Percentiles rank a stretch among this genome's conserved stretches.
These are phyloP conservation scores for Sugiyamaella americana DNA, from an alignment of 805 yeast genomes.

Conservation along the genomic window DNA sequence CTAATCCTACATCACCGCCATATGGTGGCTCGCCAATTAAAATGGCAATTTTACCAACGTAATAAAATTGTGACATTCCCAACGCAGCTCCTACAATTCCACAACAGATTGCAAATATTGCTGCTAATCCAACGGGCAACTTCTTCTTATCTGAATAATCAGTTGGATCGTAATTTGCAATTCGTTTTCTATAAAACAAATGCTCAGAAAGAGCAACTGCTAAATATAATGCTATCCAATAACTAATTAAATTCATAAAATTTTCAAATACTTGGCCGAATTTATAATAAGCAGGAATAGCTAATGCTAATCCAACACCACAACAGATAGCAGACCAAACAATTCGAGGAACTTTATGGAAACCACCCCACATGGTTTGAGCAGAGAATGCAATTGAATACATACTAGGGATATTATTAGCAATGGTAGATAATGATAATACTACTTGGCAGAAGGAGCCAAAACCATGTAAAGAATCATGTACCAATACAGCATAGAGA, in stretches of 20 bases:
- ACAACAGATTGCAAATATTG: conserved; percentile 66
- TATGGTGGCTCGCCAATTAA: conserved; percentile 46
- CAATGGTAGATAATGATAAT: conserved; percentile 77
- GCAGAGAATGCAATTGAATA: conserved; percentile 84
- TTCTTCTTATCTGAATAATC: conserved; percentile 51
- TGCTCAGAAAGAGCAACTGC: conserved; percentile 77
- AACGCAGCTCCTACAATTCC: conserved; percentile 82
- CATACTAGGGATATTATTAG: conserved; percentile 91
- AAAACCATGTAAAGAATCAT: conserved; percentile 76
- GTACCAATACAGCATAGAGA: conserved; percentile 68
- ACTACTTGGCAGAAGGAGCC: conserved; percentile 87
- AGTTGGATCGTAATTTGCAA: conserved; percentile 54
- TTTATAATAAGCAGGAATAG: conserved; percentile 80
- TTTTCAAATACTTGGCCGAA: conserved; percentile 69
- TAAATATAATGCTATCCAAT: conserved; percentile 82
- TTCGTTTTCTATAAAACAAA: conserved; percentile 64
- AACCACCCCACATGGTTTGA: conserved; percentile 74
- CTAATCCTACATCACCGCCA: conserved; percentile 89
- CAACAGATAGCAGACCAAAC: conserved; percentile 77
- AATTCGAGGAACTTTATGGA: conserved; percentile 72
- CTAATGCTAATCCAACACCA: conserved; percentile 70
- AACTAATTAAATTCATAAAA: conserved; percentile 88
- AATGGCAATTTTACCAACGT: conserved; percentile 60
- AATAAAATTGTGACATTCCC: conserved; percentile 88
- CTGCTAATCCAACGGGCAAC: conserved; percentile 75